Evolutionary conservation across 1,284 basidiomycete genomes (phyloP), one percentile per base, ranked within the genome.

Genomic region (Grifola frondosa): DNA sequence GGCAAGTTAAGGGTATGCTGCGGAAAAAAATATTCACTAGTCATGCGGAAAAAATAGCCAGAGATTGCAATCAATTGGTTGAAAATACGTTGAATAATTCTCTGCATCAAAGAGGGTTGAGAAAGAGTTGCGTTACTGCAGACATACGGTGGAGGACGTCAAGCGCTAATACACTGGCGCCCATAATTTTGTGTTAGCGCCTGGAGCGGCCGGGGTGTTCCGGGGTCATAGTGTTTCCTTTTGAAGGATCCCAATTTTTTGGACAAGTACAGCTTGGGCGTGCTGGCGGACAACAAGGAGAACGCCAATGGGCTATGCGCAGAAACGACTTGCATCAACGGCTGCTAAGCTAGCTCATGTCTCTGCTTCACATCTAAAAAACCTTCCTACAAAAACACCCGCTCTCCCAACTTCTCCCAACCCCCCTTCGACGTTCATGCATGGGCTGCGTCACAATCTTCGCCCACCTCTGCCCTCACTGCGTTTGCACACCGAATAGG

Each of bases 401-500:
- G 47, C 59, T 80, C 53, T 24, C 51, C 48, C 43, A 56, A 53
- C 45, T 53, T 57, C 37, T 37, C 47, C 19, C 48, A 41, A 29
- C 41, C 57, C 24, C 50, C 61, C 30, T 85, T 87, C 65, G 74
- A 80, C 49, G 71, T 83, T 30, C 77, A 83, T 49, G 61, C 71
- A 50, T 90, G 86, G 88, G 80, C 81, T n/a, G 61, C 75, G 9
- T 63, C 84, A 24, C 86, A 88, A 57, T 84, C 87, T 2, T 81
- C 87, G 2, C 84, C 88, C 0, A 69, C 75, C 0, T 78, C 88
- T 4, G 80, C 88, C 7, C 74, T 92, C 54, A 69, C 79, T 42
- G 85, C 89, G 0, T 86, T 92, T 52, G 76, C 82, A 4, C 79
- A 88, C 58, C 76, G 89, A 53, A 77, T 88, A 61, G 85, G 87